Evolutionary conservation across 2,329 filamentous ascomycete genomes (phyloP).

Genomic region (Hortaea sp.): DNA sequence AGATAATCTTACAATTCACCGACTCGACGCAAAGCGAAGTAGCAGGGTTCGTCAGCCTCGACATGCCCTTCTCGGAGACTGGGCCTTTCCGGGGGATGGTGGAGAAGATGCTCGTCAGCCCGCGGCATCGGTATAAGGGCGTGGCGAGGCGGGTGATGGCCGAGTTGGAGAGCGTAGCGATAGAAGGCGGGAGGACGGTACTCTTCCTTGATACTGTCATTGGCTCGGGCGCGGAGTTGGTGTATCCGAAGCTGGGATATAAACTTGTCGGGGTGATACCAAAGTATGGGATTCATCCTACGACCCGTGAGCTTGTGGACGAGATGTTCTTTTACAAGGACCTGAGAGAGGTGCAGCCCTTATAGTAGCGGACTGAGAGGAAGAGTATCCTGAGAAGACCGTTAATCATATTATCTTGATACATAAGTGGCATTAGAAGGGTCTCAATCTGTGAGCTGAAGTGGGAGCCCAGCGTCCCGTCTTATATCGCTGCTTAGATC

Average conservation of each 20-base stretch:
- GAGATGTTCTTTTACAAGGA: conserved; percentile 53
- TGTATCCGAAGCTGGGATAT: conserved; percentile 50
- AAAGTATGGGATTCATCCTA: conserved; percentile 41
- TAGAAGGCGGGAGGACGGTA: conserved; percentile 38
- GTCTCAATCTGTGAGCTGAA: too few species aligned
- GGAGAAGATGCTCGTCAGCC: conserved; percentile 49
- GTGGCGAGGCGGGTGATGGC: conserved; percentile 43
- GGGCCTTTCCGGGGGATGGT: conserved; percentile 45
- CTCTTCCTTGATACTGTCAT: conserved; percentile 47
- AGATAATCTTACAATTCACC: conserved; percentile 35
- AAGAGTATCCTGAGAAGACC: not conserved
- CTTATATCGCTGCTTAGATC: not conserved
- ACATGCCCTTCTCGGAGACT: conserved; percentile 45
- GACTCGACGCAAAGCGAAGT: conserved; percentile 28
- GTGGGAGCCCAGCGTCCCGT: too few species aligned
- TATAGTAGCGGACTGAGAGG: not conserved
- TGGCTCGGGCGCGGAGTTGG: conserved; percentile 41
- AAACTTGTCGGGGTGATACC: conserved; percentile 46
- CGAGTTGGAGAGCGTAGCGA: conserved; percentile 47
- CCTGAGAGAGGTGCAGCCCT: conserved; percentile 21
- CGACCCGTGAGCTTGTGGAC: conserved; percentile 36
- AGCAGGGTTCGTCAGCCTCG: conserved; percentile 48
- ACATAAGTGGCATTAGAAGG: too few species aligned
- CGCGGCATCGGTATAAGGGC: conserved; percentile 41
- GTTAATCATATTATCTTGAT: too few species aligned